phyloP scores from a whole-genome alignment of 2,329 filamentous ascomycete species.

The Pyrenochaeta sp. region DNA sequence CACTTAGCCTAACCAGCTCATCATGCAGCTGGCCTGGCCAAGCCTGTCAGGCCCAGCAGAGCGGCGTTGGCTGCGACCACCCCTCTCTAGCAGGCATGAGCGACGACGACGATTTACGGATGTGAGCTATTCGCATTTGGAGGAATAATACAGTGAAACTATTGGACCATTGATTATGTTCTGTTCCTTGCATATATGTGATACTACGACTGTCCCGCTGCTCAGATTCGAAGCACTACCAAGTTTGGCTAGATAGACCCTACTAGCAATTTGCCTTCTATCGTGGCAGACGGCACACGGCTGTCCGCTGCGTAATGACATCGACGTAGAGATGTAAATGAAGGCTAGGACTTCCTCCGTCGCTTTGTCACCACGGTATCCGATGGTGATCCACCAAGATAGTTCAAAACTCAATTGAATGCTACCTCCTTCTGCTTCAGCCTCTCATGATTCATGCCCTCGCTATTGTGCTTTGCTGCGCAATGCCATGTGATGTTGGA shows the following conservation, averaged over 20 bases:
- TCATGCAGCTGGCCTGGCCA: slow-evolving; percentile 39
- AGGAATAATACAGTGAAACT: slow-evolving; percentile 1
- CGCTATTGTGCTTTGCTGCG: slow-evolving; percentile 17
- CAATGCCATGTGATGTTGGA: slow-evolving; percentile 22
- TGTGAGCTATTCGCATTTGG: slow-evolving; percentile 5
- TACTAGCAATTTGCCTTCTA: not conserved
- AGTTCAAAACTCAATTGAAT: not conserved
- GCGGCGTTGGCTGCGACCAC: not conserved
- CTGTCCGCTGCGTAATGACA: not conserved
- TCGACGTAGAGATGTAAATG: not conserved
- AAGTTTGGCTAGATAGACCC: not conserved
- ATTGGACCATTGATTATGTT: slow-evolving; percentile 1
- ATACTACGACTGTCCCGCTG: slow-evolving; percentile 1
- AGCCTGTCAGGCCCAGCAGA: slow-evolving; percentile 8
- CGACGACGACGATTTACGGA: not conserved
- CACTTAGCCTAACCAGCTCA: slow-evolving; percentile 44
- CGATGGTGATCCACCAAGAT: not conserved
- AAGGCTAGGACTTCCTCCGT: not conserved
- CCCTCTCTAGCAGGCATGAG: not conserved
- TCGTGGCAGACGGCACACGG: not conserved
- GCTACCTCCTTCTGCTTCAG: slow-evolving; percentile 1
- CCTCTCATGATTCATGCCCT: slow-evolving; percentile 13
- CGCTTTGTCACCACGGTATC: not conserved
- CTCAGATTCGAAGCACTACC: not conserved
- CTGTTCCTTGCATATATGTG: slow-evolving; percentile 5